phyloP scores from a whole-genome alignment of 495 filamentous ascomycete species.

The Rhypophila decipiens region DNA sequence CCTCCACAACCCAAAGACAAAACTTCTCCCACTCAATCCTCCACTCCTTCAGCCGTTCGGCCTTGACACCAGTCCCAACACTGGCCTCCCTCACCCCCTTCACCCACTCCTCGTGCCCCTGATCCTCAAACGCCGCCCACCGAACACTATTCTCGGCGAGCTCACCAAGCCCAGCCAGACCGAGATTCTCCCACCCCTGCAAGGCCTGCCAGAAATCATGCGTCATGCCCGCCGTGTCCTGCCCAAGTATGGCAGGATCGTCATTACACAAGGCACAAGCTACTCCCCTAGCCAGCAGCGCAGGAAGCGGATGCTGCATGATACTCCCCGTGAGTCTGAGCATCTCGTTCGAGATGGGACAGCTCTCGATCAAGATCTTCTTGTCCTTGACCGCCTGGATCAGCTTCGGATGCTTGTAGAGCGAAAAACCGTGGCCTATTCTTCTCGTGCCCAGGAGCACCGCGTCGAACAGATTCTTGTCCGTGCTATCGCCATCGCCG shows the following conservation, averaged over 20 bases:
- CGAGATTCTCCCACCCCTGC: conserved; percentile 79
- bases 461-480: conserved; percentile 86
- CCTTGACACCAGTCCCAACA: conserved; percentile 66
- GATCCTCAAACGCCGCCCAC: conserved; percentile 85
- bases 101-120: conserved; percentile 59
- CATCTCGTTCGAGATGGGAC: conserved; percentile 76
- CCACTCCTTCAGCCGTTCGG: conserved; percentile 69
- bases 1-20: conserved; percentile 80
- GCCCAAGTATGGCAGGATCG: conserved; percentile 75
- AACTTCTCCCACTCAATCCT: conserved; percentile 77
- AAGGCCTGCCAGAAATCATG: conserved; percentile 91
- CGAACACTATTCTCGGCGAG: conserved; percentile 88
- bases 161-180: conserved; percentile 71
- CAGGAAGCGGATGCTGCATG: conserved; percentile 73
- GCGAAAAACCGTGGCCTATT: conserved; percentile 80
- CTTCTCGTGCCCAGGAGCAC: conserved; percentile 79
- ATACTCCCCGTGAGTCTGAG: conserved; percentile 65
- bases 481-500: conserved; percentile 66
- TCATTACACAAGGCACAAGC: conserved; percentile 73
- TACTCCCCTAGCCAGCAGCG: conserved; percentile 78
- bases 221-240: conserved; percentile 68
- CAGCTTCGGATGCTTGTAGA: conserved; percentile 88
- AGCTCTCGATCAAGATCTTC: conserved; percentile 80
- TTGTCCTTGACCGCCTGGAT: conserved; percentile 82
- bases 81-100: conserved; percentile 65